Conservation (phyloP, 2,329 filamentous ascomycete genomes). For the Aspergillus fructus region DNA sequence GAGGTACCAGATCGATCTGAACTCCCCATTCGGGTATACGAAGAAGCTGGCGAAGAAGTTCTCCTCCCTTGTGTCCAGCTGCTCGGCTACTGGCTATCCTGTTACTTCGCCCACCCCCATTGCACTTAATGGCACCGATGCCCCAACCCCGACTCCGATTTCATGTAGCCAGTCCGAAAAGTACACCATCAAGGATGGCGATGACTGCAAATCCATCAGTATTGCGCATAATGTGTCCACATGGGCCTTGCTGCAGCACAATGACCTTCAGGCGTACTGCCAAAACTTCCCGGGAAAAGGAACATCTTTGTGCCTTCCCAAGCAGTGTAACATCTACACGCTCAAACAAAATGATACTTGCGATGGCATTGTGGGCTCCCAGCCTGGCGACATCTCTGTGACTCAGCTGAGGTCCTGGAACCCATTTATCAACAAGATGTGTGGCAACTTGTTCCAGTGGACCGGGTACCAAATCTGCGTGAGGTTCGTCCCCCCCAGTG, state of each 20-base stretch:
- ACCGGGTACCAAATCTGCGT: background rate
- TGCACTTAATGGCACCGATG: background rate
- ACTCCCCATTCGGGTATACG: constrained; percentile 17
- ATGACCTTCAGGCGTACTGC: constrained; percentile 2
- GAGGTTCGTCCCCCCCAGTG: background rate
- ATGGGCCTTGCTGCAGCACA: background rate
- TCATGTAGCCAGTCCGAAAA: background rate
- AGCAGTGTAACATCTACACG: too few species aligned
- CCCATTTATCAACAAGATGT: too few species aligned
- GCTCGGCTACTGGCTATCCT: constrained; percentile 9
- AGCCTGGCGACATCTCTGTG: too few species aligned
- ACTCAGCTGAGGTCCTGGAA: too few species aligned
- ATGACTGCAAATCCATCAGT: background rate
- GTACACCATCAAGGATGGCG: constrained; percentile 3
- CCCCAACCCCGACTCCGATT: background rate
- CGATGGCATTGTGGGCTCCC: too few species aligned
- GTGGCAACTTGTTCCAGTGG: background rate
- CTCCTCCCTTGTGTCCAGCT: constrained; percentile 9
- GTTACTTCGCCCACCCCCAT: constrained; percentile 10
- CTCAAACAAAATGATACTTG: too few species aligned
- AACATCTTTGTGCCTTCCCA: too few species aligned
- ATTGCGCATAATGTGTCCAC: background rate
- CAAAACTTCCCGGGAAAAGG: constrained; percentile 1
- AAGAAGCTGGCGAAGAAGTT: constrained; percentile 8
- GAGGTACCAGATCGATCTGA: constrained; percentile 14